Conservation (phyloP, 805 yeast species). For the Zygotorulaspora sp. region DNA sequence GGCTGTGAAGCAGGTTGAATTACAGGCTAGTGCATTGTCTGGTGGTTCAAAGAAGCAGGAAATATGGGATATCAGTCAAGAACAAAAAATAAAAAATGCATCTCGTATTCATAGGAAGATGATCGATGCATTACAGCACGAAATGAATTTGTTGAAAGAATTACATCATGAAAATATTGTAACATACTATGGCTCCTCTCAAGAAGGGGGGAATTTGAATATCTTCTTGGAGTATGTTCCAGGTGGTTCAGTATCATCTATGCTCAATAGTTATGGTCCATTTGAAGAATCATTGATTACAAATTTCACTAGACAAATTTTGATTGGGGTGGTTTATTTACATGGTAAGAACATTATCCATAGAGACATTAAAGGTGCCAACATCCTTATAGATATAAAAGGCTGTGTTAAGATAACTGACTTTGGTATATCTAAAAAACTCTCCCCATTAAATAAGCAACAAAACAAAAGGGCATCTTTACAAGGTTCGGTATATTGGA, state of each 20-base stretch:
- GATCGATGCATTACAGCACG: constrained; percentile 79
- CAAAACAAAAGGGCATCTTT: constrained; percentile 64
- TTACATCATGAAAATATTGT: constrained; percentile 90
- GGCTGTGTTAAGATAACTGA: constrained; percentile 83
- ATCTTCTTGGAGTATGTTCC: constrained; percentile 77
- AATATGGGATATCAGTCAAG: constrained; percentile 20
- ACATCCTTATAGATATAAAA: constrained; percentile 72
- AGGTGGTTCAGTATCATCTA: constrained; percentile 66
- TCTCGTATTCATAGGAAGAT: constrained; percentile 44
- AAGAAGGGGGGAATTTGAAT: constrained; percentile 65
- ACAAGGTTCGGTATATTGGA: constrained; percentile 97
- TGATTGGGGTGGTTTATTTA: constrained; percentile 67
- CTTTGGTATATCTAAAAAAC: constrained; percentile 73
- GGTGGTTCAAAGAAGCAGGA: constrained; percentile 26
- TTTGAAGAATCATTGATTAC: constrained; percentile 72
- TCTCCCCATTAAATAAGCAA: constrained; percentile 49
- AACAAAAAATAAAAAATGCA: constrained; percentile 19
- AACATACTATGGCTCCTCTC: constrained; percentile 82
- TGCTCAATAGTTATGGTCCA: constrained; percentile 70
- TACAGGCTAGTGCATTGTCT: constrained; percentile 45
- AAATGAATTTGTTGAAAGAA: constrained; percentile 70
- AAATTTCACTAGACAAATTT: constrained; percentile 69
- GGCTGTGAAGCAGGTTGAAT: constrained; percentile 93
- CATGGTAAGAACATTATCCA: constrained; percentile 76
- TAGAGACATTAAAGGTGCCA: constrained; percentile 86